Percentiles rank a stretch among this genome's conserved stretches.
These are phyloP conservation scores for Globisporangium solare DNA, from an alignment of 352 stramenopile species.

Conservation along the genomic window DNA sequence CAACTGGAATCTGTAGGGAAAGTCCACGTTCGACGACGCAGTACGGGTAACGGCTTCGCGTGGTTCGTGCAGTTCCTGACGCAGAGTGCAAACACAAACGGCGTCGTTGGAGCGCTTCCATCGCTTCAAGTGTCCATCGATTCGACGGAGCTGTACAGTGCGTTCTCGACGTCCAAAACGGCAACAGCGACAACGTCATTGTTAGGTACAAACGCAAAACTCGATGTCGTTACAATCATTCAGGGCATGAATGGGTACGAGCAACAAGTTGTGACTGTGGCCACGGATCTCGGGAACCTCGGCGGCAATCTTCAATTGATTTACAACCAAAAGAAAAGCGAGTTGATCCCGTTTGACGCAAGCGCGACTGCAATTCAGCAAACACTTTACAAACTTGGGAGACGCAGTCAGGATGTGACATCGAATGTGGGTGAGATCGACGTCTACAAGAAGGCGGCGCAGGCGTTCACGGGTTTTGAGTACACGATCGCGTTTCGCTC, in stretches of 20 bases:
- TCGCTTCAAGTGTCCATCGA: constrained; percentile 74
- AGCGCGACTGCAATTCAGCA: constrained; percentile 48
- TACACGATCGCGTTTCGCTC: constrained; percentile 72
- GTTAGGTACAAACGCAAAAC: constrained; percentile 64
- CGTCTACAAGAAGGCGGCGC: constrained; percentile 50
- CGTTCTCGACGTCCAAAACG: constrained; percentile 42
- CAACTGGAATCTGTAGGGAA: constrained; percentile 78
- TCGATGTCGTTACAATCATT: constrained; percentile 80
- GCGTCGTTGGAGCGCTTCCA: constrained; percentile 48
- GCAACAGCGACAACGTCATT: constrained; percentile 36
- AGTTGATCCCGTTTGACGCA: constrained; percentile 59
- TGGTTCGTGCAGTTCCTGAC: constrained; percentile 84
- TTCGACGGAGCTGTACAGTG: constrained; percentile 43
- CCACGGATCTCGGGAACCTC: constrained; percentile 52
- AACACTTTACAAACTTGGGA: constrained; percentile 38
- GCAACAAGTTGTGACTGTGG: constrained; percentile 85
- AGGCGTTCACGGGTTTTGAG: constrained; percentile 31
- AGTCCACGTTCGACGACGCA: constrained; percentile 67
- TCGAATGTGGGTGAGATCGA: constrained; percentile 30
- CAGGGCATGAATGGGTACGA: constrained; percentile 89
- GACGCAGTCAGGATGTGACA: constrained; percentile 12
- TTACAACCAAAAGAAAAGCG: constrained; percentile 82
- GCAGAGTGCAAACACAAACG: constrained; percentile 37
- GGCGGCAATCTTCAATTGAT: constrained; percentile 85
- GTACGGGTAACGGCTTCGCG: constrained; percentile 66